Evolutionary conservation across 768 basidiomycete species (phyloP).

Genomic region (Multifurca ochricompacta): DNA sequence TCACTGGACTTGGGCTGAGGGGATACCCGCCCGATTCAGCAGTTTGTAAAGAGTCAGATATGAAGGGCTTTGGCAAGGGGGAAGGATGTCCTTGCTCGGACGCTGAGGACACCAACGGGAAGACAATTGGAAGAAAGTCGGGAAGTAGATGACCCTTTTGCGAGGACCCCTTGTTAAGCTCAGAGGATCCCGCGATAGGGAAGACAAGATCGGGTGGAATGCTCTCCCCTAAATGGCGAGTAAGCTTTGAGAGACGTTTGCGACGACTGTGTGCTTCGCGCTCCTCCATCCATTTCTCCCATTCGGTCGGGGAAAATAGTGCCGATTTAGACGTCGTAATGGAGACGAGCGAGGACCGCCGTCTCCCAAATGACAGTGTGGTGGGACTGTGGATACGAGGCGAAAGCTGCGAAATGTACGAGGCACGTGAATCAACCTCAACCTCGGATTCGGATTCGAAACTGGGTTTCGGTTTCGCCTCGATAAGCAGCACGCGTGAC

Average conservation of each 20-base stretch:
- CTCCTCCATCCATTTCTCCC: constrained; percentile 3
- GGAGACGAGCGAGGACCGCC: constrained; percentile 4
- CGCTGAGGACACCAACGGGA: not conserved
- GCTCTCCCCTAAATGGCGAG: constrained; percentile 12
- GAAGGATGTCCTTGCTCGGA: not conserved
- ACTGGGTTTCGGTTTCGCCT: not conserved
- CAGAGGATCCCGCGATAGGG: not conserved
- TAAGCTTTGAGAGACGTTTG: constrained; percentile 17
- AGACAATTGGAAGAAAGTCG: not conserved
- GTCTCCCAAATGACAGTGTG: not conserved
- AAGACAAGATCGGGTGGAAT: constrained; percentile 11
- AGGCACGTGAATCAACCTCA: not conserved
- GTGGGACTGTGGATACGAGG: not conserved
- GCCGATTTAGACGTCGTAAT: not conserved
- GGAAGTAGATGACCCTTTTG: not conserved
- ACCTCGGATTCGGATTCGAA: not conserved
- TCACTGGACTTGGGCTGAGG: not conserved
- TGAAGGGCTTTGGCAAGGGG: not conserved
- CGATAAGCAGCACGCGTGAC: not conserved
- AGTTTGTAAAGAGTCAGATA: not conserved
- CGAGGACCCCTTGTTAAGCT: not conserved
- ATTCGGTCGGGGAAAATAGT: not conserved
- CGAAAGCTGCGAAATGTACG: not conserved
- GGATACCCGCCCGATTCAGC: not conserved
- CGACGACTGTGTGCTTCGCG: constrained; percentile 6